Evolutionary conservation across 2,329 filamentous ascomycete genomes (phyloP).

Genomic region (Falciphora oryzae): DNA sequence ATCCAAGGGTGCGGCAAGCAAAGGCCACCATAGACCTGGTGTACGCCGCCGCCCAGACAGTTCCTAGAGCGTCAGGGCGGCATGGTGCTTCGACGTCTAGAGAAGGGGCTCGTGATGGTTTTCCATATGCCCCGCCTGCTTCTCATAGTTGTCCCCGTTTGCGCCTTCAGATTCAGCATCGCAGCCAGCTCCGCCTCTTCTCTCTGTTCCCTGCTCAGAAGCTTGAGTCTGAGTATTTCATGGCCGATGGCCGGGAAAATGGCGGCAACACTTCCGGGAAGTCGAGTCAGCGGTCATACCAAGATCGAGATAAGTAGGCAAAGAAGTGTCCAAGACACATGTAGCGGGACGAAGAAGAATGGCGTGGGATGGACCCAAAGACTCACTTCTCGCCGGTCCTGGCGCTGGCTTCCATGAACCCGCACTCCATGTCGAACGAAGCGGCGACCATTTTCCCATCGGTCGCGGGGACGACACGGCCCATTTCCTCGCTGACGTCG

Average conservation of each 20-base stretch:
- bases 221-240: conserved; percentile 27
- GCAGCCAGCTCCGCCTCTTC: conserved; percentile 17
- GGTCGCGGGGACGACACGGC: conserved; percentile 25
- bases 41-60: neutral
- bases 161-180: conserved; percentile 8
- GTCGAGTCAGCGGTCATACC: neutral
- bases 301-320: too few species aligned
- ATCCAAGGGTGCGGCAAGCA: too few species aligned
- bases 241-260: conserved; percentile 28
- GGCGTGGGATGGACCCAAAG: neutral
- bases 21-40: neutral
- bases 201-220: conserved; percentile 19
- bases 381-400: conserved; percentile 23
- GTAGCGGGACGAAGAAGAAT: neutral
- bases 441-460: conserved; percentile 25
- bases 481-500: conserved; percentile 23
- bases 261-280: conserved; percentile 19
- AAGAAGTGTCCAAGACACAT: neutral
- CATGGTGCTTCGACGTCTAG: neutral
- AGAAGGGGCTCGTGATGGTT: conserved; percentile 2
- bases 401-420: conserved; percentile 29
- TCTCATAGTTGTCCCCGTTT: conserved; percentile 1
- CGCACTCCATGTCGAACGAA: conserved; percentile 17
- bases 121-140: conserved; percentile 7
- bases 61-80: neutral